Evolutionary conservation across 495 filamentous ascomycete species (phyloP).

Genomic region (Penicillium taxi): DNA sequence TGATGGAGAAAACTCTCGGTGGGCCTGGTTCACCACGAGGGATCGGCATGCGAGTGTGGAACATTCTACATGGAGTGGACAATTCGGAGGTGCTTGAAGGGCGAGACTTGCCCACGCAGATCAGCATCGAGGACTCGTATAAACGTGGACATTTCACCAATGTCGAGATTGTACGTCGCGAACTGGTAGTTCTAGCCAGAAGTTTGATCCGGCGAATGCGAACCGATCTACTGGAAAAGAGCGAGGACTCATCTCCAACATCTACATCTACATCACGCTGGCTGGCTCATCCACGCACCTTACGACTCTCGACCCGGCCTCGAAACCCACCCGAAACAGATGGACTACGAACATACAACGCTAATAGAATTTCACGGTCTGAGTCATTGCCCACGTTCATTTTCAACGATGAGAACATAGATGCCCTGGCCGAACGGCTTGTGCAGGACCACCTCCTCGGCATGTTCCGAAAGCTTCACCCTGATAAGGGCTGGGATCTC

Average conservation of each 20-base stretch:
- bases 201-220: constrained; percentile 77
- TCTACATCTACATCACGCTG: constrained; percentile 38
- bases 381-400: constrained; percentile 58
- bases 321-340: constrained; percentile 49
- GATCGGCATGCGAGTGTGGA: constrained; percentile 62
- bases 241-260: constrained; percentile 26
- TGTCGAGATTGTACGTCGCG: constrained; percentile 50
- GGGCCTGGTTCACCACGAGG: constrained; percentile 61
- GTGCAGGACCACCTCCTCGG: constrained; percentile 58
- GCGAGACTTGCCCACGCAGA: constrained; percentile 70
- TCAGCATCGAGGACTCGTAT: constrained; percentile 93
- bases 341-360: constrained; percentile 38
- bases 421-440: constrained; percentile 55
- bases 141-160: constrained; percentile 55
- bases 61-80: constrained; percentile 66
- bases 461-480: constrained; percentile 67
- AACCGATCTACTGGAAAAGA: constrained; percentile 56
- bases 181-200: constrained; percentile 52
- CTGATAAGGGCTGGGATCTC: constrained; percentile 67
- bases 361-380: constrained; percentile 62
- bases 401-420: constrained; percentile 49
- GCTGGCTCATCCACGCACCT: constrained; percentile 60
- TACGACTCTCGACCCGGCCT: constrained; percentile 70
- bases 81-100: constrained; percentile 60
- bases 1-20: constrained; percentile 56